Percentiles rank a stretch among this genome's conserved stretches.
phyloP scores from a whole-genome alignment of 495 filamentous ascomycete genomes.

The Penicillium alfredii region DNA sequence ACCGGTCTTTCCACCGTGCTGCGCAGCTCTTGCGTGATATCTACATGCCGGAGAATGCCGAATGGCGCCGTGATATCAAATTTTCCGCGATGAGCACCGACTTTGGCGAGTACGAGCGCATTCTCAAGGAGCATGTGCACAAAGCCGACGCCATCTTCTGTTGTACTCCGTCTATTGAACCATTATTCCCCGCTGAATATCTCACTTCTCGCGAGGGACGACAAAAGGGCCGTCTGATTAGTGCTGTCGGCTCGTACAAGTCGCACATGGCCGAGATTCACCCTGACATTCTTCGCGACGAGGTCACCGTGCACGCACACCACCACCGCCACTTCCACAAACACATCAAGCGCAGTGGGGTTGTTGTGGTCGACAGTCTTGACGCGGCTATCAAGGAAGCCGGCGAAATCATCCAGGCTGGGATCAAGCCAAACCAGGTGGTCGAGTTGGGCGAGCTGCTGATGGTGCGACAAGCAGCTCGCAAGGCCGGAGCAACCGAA shows the following conservation, averaged over 20 bases:
- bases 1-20: slow-evolving; percentile 61
- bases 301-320: slow-evolving; percentile 51
- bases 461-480: slow-evolving; percentile 55
- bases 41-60: slow-evolving; percentile 43
- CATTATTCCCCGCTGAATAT: slow-evolving; percentile 57
- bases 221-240: slow-evolving; percentile 69
- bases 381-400: slow-evolving; percentile 77
- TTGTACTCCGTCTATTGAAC: slow-evolving; percentile 56
- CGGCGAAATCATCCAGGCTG: slow-evolving; percentile 81
- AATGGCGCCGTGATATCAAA: slow-evolving; percentile 54
- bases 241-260: slow-evolving; percentile 79
- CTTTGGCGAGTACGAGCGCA: slow-evolving; percentile 63
- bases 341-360: slow-evolving; percentile 65
- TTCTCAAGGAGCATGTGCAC: slow-evolving; percentile 61
- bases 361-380: slow-evolving; percentile 76
- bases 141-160: slow-evolving; percentile 76
- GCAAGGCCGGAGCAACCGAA: slow-evolving; percentile 25
- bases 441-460: slow-evolving; percentile 84
- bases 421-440: slow-evolving; percentile 61
- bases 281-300: slow-evolving; percentile 63
- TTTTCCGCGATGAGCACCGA: slow-evolving; percentile 65
- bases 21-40: slow-evolving; percentile 51
- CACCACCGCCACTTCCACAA: slow-evolving; percentile 60
- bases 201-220: slow-evolving; percentile 65
- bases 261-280: slow-evolving; percentile 82